Conservation (phyloP, 2,329 filamentous ascomycete species). For the Stachybotrys echinatus region DNA sequence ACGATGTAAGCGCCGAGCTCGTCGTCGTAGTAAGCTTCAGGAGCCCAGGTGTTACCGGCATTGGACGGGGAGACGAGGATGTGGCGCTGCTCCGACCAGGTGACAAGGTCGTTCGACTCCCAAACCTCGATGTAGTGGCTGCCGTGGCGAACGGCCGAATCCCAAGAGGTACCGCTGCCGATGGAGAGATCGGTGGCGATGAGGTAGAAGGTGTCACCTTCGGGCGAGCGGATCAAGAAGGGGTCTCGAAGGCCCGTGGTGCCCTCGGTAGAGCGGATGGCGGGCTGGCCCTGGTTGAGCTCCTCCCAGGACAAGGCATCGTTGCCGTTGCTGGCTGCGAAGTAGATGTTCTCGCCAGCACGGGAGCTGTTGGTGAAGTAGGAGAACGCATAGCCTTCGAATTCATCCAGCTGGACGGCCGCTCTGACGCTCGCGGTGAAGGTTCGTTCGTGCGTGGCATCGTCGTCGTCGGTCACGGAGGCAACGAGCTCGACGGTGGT, state of each 20-base stretch:
- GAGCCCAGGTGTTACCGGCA: constrained; percentile 50
- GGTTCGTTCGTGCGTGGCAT: constrained; percentile 18
- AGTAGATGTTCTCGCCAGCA: constrained; percentile 46
- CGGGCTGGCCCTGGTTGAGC: constrained; percentile 40
- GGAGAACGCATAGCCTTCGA: constrained; percentile 43
- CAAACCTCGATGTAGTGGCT: constrained; percentile 48
- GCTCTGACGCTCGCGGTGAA: constrained; percentile 27
- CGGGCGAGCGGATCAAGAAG: constrained; percentile 44
- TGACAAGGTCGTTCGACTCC: constrained; percentile 44
- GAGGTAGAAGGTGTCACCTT: constrained; percentile 46
- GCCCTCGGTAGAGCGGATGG: constrained; percentile 38
- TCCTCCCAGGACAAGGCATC: constrained; percentile 46
- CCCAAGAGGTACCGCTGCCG: constrained; percentile 48
- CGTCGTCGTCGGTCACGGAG: constrained; percentile 16
- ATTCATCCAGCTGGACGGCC: constrained; percentile 22
- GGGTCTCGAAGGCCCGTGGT: constrained; percentile 47
- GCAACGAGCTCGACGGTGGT: constrained; percentile 27
- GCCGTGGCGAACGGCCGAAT: constrained; percentile 37
- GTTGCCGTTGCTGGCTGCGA: constrained; percentile 47
- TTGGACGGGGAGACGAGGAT: constrained; percentile 40
- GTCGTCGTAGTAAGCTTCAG: constrained; percentile 44
- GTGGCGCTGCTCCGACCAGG: constrained; percentile 46
- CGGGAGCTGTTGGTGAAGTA: constrained; percentile 43
- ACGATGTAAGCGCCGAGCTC: constrained; percentile 35
- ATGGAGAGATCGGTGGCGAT: constrained; percentile 49